These are phyloP conservation scores for Podila clonocystis DNA, from an alignment of 192 early-diverging fungal species.

Conservation along the genomic window DNA sequence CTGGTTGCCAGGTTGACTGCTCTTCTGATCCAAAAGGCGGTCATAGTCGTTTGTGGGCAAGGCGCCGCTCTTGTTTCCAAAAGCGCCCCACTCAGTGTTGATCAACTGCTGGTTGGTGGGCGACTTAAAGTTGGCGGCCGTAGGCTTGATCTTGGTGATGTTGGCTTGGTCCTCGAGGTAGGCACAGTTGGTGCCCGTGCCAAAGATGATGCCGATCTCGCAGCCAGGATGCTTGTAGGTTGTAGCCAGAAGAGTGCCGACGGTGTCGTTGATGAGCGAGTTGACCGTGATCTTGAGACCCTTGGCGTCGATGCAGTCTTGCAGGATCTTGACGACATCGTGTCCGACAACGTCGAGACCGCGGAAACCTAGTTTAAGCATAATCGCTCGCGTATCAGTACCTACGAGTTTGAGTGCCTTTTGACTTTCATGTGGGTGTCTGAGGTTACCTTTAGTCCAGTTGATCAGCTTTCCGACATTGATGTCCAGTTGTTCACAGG, in stretches of 20 bases:
- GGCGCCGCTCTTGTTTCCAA: constrained; percentile 76
- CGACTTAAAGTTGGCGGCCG: constrained; percentile 59
- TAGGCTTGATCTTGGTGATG: constrained; percentile 62
- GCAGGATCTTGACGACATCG: constrained; percentile 85
- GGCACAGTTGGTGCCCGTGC: constrained; percentile 94
- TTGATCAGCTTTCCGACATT: constrained; percentile 67
- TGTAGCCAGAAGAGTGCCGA: constrained; percentile 89
- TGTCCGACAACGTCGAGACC: constrained; percentile 77
- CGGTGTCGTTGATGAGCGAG: constrained; percentile 97
- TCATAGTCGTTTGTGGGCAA: constrained; percentile 88
- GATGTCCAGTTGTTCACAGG: constrained; percentile 80
- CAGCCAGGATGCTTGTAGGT: constrained; percentile 85
- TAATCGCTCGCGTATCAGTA: neutral
- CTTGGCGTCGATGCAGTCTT: constrained; percentile 73
- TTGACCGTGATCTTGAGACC: constrained; percentile 74
- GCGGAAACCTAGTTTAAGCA: constrained; percentile 62
- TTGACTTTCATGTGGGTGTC: too few relatives aligned
- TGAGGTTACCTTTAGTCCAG: constrained; percentile 80
- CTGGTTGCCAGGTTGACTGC: constrained; percentile 83
- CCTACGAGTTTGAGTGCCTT: neutral
- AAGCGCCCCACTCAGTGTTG: constrained; percentile 98
- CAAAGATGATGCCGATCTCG: constrained; percentile 89
- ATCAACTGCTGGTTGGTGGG: constrained; percentile 77
- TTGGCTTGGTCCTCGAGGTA: constrained; percentile 66
- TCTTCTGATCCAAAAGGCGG: constrained; percentile 77